These are phyloP conservation scores for Xanthoceras sorbifolium DNA, from an alignment of 345 rosid species.

Conservation along the genomic window DNA sequence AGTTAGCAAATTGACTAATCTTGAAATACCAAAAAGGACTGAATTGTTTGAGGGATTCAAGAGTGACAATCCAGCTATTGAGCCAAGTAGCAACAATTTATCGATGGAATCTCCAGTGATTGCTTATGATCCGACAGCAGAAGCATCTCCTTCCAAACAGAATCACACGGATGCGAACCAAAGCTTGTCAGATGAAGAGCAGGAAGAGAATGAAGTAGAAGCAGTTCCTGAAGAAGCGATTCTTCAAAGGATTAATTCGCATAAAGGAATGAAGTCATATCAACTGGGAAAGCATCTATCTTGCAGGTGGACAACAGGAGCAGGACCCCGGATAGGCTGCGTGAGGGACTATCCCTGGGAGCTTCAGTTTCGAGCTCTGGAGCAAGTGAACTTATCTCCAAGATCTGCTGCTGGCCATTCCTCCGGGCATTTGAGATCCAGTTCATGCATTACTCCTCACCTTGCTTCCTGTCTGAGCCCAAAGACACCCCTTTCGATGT, in stretches of 20 bases:
- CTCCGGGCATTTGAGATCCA: conserved; percentile 35
- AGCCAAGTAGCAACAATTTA: conserved; percentile 16
- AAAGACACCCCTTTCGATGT: neutral
- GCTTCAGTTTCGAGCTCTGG: conserved; percentile 83
- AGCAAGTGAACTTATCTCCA: conserved; percentile 85
- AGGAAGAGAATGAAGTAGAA: conserved; percentile 37
- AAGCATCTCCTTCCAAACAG: conserved; percentile 30
- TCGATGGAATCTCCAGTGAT: conserved; percentile 25
- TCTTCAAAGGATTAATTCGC: conserved; percentile 63
- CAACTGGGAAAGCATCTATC: conserved; percentile 86
- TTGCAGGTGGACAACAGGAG: conserved; percentile 94
- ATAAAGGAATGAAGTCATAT: conserved; percentile 54
- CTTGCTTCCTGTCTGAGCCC: too few species aligned
- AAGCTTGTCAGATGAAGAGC: conserved; percentile 21
- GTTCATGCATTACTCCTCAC: conserved; percentile 38
- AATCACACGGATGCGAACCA: conserved; percentile 20
- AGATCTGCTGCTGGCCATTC: conserved; percentile 44
- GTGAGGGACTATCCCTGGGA: conserved; percentile 83
- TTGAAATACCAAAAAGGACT: conserved; percentile 45
- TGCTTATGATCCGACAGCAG: conserved; percentile 46
- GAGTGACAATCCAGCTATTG: conserved; percentile 25
- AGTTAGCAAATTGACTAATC: conserved; percentile 37
- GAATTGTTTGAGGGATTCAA: conserved; percentile 32
- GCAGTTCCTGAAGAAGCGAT: conserved; percentile 51
- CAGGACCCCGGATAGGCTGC: conserved; percentile 95